phyloP scores from a whole-genome alignment of 306 rosid species.

The Trifolium fragiferum region DNA sequence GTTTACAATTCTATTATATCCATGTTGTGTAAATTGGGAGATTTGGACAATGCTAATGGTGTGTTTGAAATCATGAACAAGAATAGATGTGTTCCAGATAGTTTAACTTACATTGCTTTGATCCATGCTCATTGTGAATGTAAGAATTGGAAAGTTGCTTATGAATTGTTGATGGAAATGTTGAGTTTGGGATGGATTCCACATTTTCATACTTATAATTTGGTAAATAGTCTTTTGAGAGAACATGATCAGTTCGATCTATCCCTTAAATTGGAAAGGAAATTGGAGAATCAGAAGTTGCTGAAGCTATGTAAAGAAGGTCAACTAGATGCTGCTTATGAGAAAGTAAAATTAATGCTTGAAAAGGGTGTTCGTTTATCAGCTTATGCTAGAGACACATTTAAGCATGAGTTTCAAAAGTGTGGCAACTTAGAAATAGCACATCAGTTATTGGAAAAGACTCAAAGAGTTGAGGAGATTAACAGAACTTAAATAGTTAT shows the following conservation, averaged over 20 bases:
- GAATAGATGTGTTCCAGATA: slow-evolving; percentile 67
- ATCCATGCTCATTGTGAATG: slow-evolving; percentile 62
- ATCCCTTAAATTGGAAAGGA: slow-evolving; percentile 57
- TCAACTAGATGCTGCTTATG: slow-evolving; percentile 62
- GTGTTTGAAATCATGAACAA: slow-evolving; percentile 68
- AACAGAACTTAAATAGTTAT: not conserved
- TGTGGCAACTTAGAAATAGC: slow-evolving; percentile 60
- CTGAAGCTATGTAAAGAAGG: slow-evolving; percentile 63
- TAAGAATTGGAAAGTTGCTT: slow-evolving; percentile 60
- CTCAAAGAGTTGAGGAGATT: slow-evolving; percentile 32
- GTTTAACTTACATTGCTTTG: slow-evolving; percentile 61
- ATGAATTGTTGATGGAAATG: slow-evolving; percentile 64
- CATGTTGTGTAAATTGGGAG: slow-evolving; percentile 70
- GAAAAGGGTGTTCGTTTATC: slow-evolving; percentile 61
- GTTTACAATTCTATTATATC: slow-evolving; percentile 64
- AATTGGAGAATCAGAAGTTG: slow-evolving; percentile 61
- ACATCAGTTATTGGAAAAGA: slow-evolving; percentile 53
- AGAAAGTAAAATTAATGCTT: slow-evolving; percentile 62
- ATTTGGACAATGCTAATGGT: slow-evolving; percentile 54
- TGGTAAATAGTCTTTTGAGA: slow-evolving; percentile 60
- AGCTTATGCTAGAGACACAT: slow-evolving; percentile 59
- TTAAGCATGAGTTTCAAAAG: slow-evolving; percentile 56
- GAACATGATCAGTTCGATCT: slow-evolving; percentile 56
- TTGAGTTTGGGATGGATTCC: slow-evolving; percentile 62
- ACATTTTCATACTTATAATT: slow-evolving; percentile 54